Percentiles rank a stretch among this genome's conserved stretches.
Evolutionary conservation across 2,329 filamentous ascomycete species (phyloP).

Genomic region (Dothideomycetes sp.): DNA sequence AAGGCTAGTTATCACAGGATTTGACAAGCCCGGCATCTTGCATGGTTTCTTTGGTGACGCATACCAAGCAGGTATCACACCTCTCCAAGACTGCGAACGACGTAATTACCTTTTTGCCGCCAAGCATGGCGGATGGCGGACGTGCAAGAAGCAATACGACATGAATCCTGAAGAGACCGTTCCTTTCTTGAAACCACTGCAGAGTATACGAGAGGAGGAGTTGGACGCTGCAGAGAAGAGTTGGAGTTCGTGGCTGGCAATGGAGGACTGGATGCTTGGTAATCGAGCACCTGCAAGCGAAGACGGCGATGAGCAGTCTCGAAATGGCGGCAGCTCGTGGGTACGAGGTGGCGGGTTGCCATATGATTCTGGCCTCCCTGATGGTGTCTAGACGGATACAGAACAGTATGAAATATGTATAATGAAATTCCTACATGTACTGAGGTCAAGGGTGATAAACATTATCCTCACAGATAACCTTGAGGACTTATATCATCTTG

Average conservation of each 20-base stretch:
- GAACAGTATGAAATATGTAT: no score
- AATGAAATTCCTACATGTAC: no score
- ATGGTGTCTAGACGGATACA: slow-evolving; percentile 6
- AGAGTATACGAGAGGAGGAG: slow-evolving; percentile 66
- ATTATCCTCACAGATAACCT: no score
- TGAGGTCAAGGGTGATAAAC: no score
- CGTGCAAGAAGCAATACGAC: slow-evolving; percentile 85
- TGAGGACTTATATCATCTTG: no score
- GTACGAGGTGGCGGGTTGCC: slow-evolving; percentile 3
- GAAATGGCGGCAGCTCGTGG: slow-evolving; percentile 1
- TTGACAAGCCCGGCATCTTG: slow-evolving; percentile 77
- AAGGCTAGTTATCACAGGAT: slow-evolving; percentile 81
- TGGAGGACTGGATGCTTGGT: slow-evolving; percentile 99
- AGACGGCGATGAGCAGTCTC: neutral
- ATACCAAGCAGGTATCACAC: slow-evolving; percentile 70
- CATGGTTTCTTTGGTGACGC: slow-evolving; percentile 97
- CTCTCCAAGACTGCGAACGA: slow-evolving; percentile 78
- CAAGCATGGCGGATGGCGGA: slow-evolving; percentile 83
- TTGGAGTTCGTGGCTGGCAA: slow-evolving; percentile 92
- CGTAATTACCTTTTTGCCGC: slow-evolving; percentile 92
- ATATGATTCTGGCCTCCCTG: slow-evolving; percentile 2
- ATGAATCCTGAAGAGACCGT: slow-evolving; percentile 65
- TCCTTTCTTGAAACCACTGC: slow-evolving; percentile 79
- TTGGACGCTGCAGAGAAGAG: slow-evolving; percentile 71
- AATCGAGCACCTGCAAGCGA: slow-evolving; percentile 32